Evolutionary conservation across 2,329 filamentous ascomycete species (phyloP).

Genomic region (Aureobasidium sp.): DNA sequence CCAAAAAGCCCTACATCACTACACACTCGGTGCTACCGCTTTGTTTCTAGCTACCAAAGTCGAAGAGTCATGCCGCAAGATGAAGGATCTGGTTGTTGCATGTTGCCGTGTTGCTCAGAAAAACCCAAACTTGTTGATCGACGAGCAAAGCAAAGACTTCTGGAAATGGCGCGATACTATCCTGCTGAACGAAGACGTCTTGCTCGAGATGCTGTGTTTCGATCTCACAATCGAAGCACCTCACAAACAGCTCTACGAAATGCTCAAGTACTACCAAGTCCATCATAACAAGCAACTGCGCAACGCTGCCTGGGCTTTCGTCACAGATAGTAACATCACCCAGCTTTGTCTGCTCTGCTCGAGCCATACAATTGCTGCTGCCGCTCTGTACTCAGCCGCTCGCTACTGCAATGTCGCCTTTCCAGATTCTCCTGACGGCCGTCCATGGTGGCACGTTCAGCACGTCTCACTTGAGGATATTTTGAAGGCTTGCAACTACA

Average conservation of each 20-base stretch:
- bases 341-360: constrained; percentile 73
- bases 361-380: constrained; percentile 72
- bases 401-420: constrained; percentile 66
- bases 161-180: constrained; percentile 98
- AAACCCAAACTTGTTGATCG: constrained; percentile 78
- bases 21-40: constrained; percentile 83
- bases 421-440: constrained; percentile 60
- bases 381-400: constrained; percentile 78
- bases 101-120: constrained; percentile 94
- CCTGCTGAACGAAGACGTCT: constrained; percentile 80
- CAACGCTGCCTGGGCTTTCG: constrained; percentile 85
- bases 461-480: constrained; percentile 64
- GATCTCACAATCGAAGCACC: constrained; percentile 86
- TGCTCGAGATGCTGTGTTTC: constrained; percentile 88
- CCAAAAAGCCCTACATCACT: constrained; percentile 71
- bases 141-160: constrained; percentile 96
- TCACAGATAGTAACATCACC: constrained; percentile 83
- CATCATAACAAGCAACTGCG: constrained; percentile 74
- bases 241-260: constrained; percentile 74
- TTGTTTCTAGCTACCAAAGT: constrained; percentile 95
- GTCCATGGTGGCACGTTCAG: constrained; percentile 80
- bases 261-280: constrained; percentile 63
- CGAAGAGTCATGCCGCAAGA: constrained; percentile 93
- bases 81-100: constrained; percentile 86
- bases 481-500: constrained; percentile 62